Evolutionary conservation across 306 rosid genomes (phyloP), one percentile per base, ranked within the genome.

Genomic region (Cicer cuneatum): DNA sequence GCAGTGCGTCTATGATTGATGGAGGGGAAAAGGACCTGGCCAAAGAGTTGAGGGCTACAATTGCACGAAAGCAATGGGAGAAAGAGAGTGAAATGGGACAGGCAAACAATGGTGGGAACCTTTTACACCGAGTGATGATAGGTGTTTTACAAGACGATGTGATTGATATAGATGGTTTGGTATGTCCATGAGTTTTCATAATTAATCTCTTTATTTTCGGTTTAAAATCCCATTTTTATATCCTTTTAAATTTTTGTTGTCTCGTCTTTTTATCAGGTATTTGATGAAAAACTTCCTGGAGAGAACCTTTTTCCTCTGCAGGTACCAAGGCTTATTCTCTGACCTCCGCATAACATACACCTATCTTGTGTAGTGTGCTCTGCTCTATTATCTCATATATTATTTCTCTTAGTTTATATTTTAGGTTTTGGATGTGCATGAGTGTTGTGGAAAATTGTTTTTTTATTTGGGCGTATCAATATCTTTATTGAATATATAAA

Each of bases 151-250:
- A 91, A 86, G 96, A 92, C 72, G 93, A 92, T 70, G 96, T 83
- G 24, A 92, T 95, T 81, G 99, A 92, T 79, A 92, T 92, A 37
- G 97, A 90, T 86, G 92, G 96, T 79, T 78, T 95, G 96, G 99
- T 92, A 90, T 59, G 97, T 75, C 72, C 12, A 68, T 64, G 54
- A 68, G 49, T 54, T 69, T 15, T 12, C 54, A 29, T 53, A 64
- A 10, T 73, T 43, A 9, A 40, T 56, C 42, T 40, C 14, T 49
- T 71, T 76, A 51, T 37, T 49, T 10, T 49, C 63, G 58, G 40
- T 63, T 70, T 51, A 61, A 66, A 43, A 58, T 74, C 61, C 14
- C 5, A 65, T 81, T 58, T 72, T 74, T 19, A 37, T 40, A 66
- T 54, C 70, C 7, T 16, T 69, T 77, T 80, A 45, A 70, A 58